Evolutionary conservation across 2,329 filamentous ascomycete species (phyloP).

Genomic region (Paecilomyces sp.): DNA sequence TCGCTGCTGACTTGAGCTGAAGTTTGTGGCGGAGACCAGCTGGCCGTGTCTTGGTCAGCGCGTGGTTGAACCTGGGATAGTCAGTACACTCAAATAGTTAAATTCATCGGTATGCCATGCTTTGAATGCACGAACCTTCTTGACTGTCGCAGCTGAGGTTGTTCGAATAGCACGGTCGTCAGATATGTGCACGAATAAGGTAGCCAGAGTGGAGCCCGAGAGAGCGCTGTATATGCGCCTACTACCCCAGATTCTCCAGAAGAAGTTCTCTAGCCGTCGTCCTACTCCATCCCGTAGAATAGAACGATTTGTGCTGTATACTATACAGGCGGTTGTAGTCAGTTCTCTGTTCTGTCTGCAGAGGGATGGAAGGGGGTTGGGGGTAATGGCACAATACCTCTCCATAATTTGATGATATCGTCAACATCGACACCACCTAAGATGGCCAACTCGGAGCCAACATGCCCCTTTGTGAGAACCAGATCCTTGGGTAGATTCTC

Average conservation of each 20-base stretch:
- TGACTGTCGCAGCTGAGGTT: slow-evolving; percentile 10
- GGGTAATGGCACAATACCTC: slow-evolving; percentile 30
- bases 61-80: background rate
- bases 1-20: slow-evolving; percentile 1
- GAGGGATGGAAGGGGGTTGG: background rate
- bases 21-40: background rate
- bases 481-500: slow-evolving; percentile 34
- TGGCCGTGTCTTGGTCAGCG: background rate
- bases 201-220: slow-evolving; percentile 32
- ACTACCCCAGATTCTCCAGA: slow-evolving; percentile 47
- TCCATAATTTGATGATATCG: slow-evolving; percentile 41
- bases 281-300: slow-evolving; percentile 35
- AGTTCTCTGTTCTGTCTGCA: slow-evolving; percentile 5
- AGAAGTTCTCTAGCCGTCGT: slow-evolving; percentile 44
- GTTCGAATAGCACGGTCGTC: slow-evolving; percentile 19
- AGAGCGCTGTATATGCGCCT: slow-evolving; percentile 28
- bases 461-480: slow-evolving; percentile 31
- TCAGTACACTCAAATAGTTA: background rate
- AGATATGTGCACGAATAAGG: slow-evolving; percentile 38
- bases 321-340: slow-evolving; percentile 18
- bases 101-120: background rate
- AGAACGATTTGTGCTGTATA: slow-evolving; percentile 39
- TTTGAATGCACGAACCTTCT: background rate
- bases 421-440: slow-evolving; percentile 30
- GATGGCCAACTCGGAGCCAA: slow-evolving; percentile 29